A percentile compares a stretch with the other conserved stretches of the same genome.
Evolutionary conservation across 106 monocot species (phyloP).

Genomic region (Xerophyta viscosa): DNA sequence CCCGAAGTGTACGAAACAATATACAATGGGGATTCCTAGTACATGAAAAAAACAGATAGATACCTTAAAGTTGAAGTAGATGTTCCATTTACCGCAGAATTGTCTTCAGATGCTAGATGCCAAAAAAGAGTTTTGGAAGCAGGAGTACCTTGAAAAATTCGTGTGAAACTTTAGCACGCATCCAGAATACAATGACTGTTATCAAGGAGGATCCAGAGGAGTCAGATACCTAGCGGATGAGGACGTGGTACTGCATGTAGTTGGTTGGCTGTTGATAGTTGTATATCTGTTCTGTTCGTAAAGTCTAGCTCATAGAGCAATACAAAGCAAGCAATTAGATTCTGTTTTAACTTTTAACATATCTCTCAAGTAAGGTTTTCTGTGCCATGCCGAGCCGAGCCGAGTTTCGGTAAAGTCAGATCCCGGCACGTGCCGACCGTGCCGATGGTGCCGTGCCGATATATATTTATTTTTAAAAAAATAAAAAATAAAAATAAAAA

Average conservation of each 20-base stretch:
- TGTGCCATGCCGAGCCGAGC: too few relatives aligned
- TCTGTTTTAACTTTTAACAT: too few relatives aligned
- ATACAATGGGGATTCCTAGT: too few relatives aligned
- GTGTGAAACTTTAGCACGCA: background rate
- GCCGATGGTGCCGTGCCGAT: too few relatives aligned
- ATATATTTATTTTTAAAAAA: too few relatives aligned
- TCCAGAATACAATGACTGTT: background rate
- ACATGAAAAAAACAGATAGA: background rate
- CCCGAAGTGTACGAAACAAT: too few relatives aligned
- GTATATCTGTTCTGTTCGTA: conserved; percentile 18
- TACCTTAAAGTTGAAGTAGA: conserved; percentile 22
- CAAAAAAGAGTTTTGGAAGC: conserved; percentile 75
- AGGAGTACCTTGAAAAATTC: conserved; percentile 19
- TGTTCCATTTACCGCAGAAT: conserved; percentile 27
- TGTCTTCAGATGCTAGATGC: conserved; percentile 65
- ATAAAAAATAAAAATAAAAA: too few relatives aligned
- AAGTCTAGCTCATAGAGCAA: conserved; percentile 29
- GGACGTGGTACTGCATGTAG: conserved; percentile 32
- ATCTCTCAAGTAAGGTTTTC: too few relatives aligned
- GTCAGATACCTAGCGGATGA: conserved; percentile 40
- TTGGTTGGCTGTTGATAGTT: conserved; percentile 17
- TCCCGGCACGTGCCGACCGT: too few relatives aligned
- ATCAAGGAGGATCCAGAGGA: background rate
- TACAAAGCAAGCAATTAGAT: too few relatives aligned
- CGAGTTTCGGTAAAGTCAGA: too few relatives aligned